Percentiles rank a stretch among this genome's conserved stretches.
Evolutionary conservation across 169 alveolate species (phyloP).

Genomic region (Eimeria acervulina): DNA sequence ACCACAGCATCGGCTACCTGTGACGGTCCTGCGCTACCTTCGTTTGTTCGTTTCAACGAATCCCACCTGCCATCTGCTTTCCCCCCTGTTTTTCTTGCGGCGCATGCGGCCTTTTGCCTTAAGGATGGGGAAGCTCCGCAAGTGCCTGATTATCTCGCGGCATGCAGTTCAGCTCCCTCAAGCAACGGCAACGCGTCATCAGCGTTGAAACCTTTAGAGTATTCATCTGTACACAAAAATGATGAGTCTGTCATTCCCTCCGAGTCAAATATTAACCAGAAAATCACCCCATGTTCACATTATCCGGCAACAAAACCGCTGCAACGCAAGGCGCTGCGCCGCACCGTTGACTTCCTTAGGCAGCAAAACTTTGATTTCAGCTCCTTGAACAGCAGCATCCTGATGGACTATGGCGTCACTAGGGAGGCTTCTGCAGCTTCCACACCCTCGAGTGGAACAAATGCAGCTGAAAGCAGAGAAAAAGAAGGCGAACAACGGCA

Average conservation of each 20-base stretch:
- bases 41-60: constrained; percentile 75
- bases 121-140: constrained; percentile 79
- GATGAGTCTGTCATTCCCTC: neutral
- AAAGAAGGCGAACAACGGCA: neutral
- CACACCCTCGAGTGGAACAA: neutral
- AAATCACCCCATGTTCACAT: neutral
- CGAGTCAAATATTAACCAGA: neutral
- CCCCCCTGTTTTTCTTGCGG: constrained; percentile 57
- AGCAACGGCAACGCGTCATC: neutral
- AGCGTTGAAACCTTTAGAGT: neutral
- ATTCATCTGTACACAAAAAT: neutral
- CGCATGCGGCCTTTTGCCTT: constrained; percentile 80
- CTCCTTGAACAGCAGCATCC: neutral
- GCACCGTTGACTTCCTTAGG: constrained; percentile 15
- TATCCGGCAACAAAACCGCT: neutral
- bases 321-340: constrained; percentile 35
- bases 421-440: neutral
- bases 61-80: constrained; percentile 57
- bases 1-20: constrained; percentile 64
- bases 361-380: constrained; percentile 1
- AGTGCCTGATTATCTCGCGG: constrained; percentile 68
- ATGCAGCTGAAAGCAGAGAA: neutral
- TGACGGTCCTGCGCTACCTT: constrained; percentile 68
- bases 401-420: neutral
- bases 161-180: neutral